Evolutionary conservation across 2,329 filamentous ascomycete species (phyloP).

Genomic region (Cercospora brassicicola): DNA sequence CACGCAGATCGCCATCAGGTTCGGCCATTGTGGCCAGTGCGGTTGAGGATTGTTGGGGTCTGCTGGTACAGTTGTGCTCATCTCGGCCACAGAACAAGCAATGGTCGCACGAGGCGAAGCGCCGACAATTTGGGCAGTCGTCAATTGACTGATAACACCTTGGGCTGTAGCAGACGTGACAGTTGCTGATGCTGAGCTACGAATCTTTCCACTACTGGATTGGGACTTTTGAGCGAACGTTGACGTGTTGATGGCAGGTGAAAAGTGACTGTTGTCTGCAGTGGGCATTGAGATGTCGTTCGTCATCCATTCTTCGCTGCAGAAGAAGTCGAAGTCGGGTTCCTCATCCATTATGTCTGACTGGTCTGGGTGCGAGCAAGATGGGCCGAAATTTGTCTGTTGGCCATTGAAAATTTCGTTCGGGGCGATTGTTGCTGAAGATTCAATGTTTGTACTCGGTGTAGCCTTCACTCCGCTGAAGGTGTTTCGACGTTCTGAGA

Average conservation of each 20-base stretch:
- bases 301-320: background rate
- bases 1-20: background rate
- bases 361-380: background rate
- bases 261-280: background rate
- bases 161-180: background rate
- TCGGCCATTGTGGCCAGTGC: background rate
- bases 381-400: background rate
- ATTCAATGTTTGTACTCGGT: background rate
- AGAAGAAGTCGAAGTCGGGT: background rate
- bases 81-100: background rate
- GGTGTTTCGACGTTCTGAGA: background rate
- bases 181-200: background rate
- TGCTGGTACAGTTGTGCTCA: background rate
- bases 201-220: background rate
- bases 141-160: background rate
- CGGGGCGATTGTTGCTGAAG: background rate
- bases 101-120: background rate
- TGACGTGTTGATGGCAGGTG: background rate
- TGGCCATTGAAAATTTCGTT: background rate
- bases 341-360: background rate
- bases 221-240: background rate
- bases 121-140: background rate
- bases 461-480: background rate
- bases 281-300: background rate
- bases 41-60: background rate